Evolutionary conservation across 345 rosid species (phyloP).

Genomic region (Cardamine chenopodiifolia): DNA sequence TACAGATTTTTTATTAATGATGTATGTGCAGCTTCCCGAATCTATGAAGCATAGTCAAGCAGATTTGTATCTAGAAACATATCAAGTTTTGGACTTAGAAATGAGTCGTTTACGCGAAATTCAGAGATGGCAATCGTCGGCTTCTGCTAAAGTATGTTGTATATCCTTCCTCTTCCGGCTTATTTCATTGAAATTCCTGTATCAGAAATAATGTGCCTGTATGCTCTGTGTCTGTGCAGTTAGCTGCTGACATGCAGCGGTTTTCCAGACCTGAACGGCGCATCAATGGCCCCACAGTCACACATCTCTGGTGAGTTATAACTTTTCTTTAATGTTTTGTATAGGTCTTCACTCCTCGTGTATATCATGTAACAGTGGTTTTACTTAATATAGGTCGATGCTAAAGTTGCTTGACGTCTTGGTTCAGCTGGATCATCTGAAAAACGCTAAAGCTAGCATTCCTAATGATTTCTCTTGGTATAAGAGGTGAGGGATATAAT

Average conservation of each 20-base stretch:
- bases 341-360: neutral
- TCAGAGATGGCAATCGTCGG: conserved; percentile 95
- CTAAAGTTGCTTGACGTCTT: conserved; percentile 91
- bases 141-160: conserved; percentile 77
- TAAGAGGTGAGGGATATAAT: conserved; percentile 62
- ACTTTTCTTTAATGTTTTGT: neutral
- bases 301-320: conserved; percentile 78
- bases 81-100: conserved; percentile 99
- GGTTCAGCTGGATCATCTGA: conserved; percentile 98
- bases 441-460: conserved; percentile 98
- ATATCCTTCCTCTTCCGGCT: conserved; percentile 5
- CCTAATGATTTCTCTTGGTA: conserved; percentile 99
- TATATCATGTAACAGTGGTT: conserved; percentile 22
- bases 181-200: conserved; percentile 24
- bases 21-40: conserved; percentile 77
- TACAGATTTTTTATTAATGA: neutral
- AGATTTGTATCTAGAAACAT: conserved; percentile 91
- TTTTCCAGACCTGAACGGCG: conserved; percentile 97
- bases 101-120: conserved; percentile 98
- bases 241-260: conserved; percentile 99
- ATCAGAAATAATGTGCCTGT: conserved; percentile 6
- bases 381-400: conserved; percentile 73
- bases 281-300: conserved; percentile 94
- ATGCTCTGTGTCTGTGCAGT: conserved; percentile 56
- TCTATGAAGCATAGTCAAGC: conserved; percentile 99